phyloP scores from a whole-genome alignment of 495 filamentous ascomycete species.

The Aspergillus leporis region DNA sequence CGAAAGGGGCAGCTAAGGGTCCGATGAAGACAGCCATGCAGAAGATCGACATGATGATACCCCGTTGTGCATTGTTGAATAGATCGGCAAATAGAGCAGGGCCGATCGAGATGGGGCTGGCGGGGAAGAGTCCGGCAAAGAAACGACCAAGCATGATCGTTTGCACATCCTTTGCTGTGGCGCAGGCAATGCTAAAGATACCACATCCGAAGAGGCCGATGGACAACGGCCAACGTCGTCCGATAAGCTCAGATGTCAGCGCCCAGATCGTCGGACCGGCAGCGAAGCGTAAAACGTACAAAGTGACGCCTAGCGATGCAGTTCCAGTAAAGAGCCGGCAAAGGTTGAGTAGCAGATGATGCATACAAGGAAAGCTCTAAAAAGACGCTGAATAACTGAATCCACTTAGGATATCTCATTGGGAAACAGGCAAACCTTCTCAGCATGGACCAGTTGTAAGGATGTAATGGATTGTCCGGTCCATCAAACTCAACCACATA shows the following conservation, averaged over 20 bases:
- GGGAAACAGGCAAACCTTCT: constrained; percentile 29
- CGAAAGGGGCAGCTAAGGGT: constrained; percentile 46
- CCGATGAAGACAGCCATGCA: constrained; percentile 51
- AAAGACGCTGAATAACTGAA: neutral
- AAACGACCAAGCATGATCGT: constrained; percentile 54
- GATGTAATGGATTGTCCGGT: constrained; percentile 48
- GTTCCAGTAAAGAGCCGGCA: constrained; percentile 52
- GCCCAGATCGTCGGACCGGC: constrained; percentile 59
- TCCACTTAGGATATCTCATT: constrained; percentile 2
- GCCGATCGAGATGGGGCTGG: constrained; percentile 51
- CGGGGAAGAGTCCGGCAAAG: constrained; percentile 52
- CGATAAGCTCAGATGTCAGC: constrained; percentile 77
- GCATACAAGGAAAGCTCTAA: constrained; percentile 28
- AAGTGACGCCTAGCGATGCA: constrained; percentile 50
- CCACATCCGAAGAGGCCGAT: constrained; percentile 51
- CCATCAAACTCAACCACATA: constrained; percentile 59
- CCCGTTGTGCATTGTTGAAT: constrained; percentile 48
- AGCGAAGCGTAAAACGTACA: constrained; percentile 57
- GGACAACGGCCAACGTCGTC: constrained; percentile 57
- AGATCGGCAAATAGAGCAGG: constrained; percentile 53
- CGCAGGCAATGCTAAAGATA: constrained; percentile 57
- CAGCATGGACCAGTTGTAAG: constrained; percentile 52
- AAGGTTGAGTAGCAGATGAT: constrained; percentile 53
- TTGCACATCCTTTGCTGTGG: constrained; percentile 57
- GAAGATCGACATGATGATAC: constrained; percentile 52